Percentiles rank a stretch among this genome's conserved stretches.
Evolutionary conservation across 352 stramenopile genomes (phyloP).

Genomic region (Elongisporangium senticosum): DNA sequence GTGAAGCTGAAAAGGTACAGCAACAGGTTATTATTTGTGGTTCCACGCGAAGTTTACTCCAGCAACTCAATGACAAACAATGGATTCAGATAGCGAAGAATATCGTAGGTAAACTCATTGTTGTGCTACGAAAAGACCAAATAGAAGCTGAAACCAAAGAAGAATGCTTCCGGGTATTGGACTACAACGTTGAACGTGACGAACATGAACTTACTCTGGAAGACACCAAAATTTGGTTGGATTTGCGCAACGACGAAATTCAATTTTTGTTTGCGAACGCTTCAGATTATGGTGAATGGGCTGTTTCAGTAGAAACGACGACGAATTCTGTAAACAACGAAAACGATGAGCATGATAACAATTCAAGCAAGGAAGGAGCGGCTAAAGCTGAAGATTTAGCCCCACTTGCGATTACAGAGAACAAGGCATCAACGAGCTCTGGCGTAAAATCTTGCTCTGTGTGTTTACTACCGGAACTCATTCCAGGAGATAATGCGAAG

Average conservation of each 20-base stretch:
- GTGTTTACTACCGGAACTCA: slow-evolving; percentile 16
- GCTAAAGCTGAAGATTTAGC: not conserved
- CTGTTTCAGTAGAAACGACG: not conserved
- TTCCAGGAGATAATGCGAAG: not conserved
- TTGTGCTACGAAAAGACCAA: slow-evolving; percentile 2
- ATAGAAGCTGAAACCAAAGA: not conserved
- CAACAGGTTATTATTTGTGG: not conserved
- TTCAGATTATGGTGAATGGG: not conserved
- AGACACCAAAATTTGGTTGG: not conserved
- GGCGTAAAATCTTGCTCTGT: slow-evolving; percentile 9
- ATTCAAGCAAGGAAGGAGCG: not conserved
- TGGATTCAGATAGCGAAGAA: slow-evolving; percentile 17
- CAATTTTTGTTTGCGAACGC: not conserved
- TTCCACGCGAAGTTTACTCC: not conserved
- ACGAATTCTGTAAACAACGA: not conserved
- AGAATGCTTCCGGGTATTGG: not conserved
- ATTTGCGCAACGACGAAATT: not conserved
- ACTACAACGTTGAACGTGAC: not conserved
- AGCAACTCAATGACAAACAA: slow-evolving; percentile 2
- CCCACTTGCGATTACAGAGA: not conserved
- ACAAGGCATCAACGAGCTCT: not conserved
- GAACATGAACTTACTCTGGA: not conserved
- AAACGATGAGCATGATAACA: not conserved
- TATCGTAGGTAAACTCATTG: slow-evolving; percentile 25
- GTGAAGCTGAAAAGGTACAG: not conserved